Evolutionary conservation across 2,329 filamentous ascomycete genomes (phyloP).

Genomic region (Mycocentrospora acerina): DNA sequence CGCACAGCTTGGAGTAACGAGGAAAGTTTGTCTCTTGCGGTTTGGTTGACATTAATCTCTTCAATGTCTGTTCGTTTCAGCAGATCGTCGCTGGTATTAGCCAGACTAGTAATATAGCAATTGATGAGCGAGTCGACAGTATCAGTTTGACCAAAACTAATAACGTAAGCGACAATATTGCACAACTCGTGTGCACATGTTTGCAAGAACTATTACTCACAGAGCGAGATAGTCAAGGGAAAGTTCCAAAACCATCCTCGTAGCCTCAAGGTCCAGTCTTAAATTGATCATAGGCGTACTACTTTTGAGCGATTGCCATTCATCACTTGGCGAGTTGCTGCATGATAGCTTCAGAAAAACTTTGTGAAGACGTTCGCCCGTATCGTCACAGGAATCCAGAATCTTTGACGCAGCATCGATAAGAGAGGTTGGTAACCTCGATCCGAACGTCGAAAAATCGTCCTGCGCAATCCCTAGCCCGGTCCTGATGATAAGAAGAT

Average conservation of each 20-base stretch:
- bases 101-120: conserved; percentile 16
- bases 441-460: conserved; percentile 26
- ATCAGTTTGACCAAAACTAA: conserved; percentile 22
- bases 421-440: conserved; percentile 21
- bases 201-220: conserved; percentile 14
- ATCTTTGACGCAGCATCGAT: conserved; percentile 31
- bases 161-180: conserved; percentile 4
- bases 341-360: conserved; percentile 30
- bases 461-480: conserved; percentile 35
- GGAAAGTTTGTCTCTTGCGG: conserved; percentile 24
- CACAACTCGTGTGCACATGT: not conserved
- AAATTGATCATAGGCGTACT: conserved; percentile 15
- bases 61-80: conserved; percentile 27
- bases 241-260: conserved; percentile 31
- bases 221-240: conserved; percentile 31
- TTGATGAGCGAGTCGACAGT: conserved; percentile 21
- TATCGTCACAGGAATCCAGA: conserved; percentile 30
- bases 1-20: conserved; percentile 26
- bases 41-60: conserved; percentile 26
- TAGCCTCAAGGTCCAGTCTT: conserved; percentile 27
- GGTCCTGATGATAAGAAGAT: conserved; percentile 35
- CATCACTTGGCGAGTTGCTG: conserved; percentile 19
- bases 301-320: conserved; percentile 24
- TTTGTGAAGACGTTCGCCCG: conserved; percentile 32
- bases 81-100: conserved; percentile 21